phyloP scores from a whole-genome alignment of 208 protist genomes.

The Leishmania guyanensis region DNA sequence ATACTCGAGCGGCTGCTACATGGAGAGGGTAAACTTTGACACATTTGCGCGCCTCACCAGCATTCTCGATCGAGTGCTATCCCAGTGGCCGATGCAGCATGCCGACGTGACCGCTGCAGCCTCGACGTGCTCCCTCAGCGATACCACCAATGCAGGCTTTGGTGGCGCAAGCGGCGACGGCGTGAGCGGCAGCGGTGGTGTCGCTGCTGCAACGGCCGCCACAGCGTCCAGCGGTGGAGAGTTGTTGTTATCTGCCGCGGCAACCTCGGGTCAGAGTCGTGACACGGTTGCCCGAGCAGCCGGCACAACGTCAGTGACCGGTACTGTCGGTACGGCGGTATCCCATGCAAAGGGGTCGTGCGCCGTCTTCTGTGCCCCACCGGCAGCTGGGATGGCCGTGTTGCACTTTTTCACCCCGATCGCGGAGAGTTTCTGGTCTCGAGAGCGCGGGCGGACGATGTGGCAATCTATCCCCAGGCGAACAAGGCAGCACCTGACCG shows the following conservation, averaged over 20 bases:
- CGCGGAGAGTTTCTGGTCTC: background rate
- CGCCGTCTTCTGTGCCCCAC: background rate
- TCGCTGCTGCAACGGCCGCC: background rate
- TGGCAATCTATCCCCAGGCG: background rate
- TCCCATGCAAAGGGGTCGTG: background rate
- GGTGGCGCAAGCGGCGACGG: background rate
- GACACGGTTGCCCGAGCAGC: background rate
- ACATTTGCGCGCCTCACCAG: background rate
- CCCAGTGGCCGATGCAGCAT: background rate
- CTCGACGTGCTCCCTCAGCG: background rate
- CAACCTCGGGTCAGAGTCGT: background rate
- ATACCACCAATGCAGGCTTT: background rate
- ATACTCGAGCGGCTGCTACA: background rate
- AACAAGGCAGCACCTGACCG: too few species aligned
- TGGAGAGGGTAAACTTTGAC: background rate
- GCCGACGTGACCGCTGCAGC: background rate
- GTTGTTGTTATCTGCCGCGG: background rate
- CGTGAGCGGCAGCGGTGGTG: background rate
- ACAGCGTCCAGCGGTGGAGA: background rate
- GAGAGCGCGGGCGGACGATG: background rate
- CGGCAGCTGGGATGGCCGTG: background rate
- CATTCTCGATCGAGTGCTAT: conserved; percentile 2
- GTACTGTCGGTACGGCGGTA: background rate
- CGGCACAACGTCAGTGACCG: background rate
- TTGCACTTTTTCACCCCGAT: conserved; percentile 1